phyloP scores from a whole-genome alignment of 192 early-diverging fungal genomes.

The Helicostylum pulchrum region DNA sequence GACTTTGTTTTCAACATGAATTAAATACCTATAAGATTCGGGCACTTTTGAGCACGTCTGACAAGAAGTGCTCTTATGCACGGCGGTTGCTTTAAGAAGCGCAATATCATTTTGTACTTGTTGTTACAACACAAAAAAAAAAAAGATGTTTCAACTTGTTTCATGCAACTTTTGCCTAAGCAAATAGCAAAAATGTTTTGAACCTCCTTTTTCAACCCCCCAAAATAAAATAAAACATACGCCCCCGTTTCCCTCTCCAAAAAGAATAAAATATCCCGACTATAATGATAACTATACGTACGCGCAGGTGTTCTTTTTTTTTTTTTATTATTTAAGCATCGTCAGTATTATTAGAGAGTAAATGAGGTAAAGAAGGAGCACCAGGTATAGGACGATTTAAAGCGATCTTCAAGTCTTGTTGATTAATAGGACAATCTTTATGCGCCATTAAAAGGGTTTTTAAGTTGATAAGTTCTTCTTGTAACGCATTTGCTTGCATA shows the following conservation, averaged over 20 bases:
- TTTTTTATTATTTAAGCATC: neutral
- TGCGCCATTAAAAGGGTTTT: slow-evolving; percentile 75
- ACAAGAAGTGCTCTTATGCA: too few species aligned
- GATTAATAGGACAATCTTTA: slow-evolving; percentile 67
- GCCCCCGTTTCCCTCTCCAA: too few species aligned
- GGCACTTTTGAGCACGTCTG: too few species aligned
- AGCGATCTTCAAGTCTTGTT: slow-evolving; percentile 42
- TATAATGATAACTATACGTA: too few species aligned
- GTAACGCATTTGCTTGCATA: slow-evolving; percentile 50
- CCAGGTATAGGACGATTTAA: slow-evolving; percentile 38
- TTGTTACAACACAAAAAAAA: neutral
- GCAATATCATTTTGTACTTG: neutral
- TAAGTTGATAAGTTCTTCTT: slow-evolving; percentile 73
- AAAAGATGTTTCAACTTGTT: neutral
- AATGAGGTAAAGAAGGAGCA: neutral
- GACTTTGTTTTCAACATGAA: too few species aligned
- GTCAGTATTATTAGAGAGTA: slow-evolving; percentile 33
- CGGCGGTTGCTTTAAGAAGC: neutral
- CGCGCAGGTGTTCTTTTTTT: too few species aligned
- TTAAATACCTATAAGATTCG: too few species aligned
- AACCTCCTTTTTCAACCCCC: too few species aligned
- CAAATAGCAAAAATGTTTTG: too few species aligned
- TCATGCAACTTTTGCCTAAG: too few species aligned
- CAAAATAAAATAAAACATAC: too few species aligned
- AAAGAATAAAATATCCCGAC: too few species aligned